Evolutionary conservation across 176 grass and related monocot genomes (phyloP), one percentile per base, ranked within the genome.

Genomic region (Themeda triandra): DNA sequence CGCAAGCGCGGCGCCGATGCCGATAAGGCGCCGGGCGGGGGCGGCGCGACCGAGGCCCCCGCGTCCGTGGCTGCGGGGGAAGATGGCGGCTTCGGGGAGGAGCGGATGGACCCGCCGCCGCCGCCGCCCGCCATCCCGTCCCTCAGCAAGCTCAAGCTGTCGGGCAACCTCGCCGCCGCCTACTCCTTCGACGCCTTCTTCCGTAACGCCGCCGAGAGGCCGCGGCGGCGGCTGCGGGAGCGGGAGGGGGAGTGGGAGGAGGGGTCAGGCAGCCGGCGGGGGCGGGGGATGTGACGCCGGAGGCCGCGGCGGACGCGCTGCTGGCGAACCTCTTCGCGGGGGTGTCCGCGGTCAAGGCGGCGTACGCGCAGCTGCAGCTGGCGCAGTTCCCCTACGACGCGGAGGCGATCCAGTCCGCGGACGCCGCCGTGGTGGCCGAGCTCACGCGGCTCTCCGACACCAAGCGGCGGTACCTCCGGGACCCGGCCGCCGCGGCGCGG

Each of bases 321-420:
- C 83, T 99, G 0, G 86, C 92, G 0, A 92, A 73, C 75, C 88
- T 99, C 13, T 99, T 99, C 80, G 89, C 93, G 2, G 91, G 91
- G 12, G 75, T 94, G 45, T 99, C 97, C 6, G 91, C 97, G n/a
- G 89, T 99, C 24, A 94, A 99, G 82, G 96, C 96, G 31, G 87
- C 93, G 32, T 99, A 99, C 83, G 96, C 91, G 25, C 89, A 99
- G 85, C 89, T 99, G 65, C 96, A 99, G 90, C 78, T 95, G 14
- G 93, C 96, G 79, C 91, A 99, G 81, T 83, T 79, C 59, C 96
- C 96, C 10, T 99, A 94, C 60, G 88, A 96, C 39, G 89, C 93
- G 8, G 90, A 96, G 70, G 71, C 86, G 75, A 99, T 99, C 21
- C 89, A 99, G 78, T 60, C 72, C 13, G 87, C 93, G 6, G 97